A percentile compares a stretch with the other conserved stretches of the same genome.
Conservation (phyloP, 108 stramenopile species). For the Licmophora abbreviata region DNA sequence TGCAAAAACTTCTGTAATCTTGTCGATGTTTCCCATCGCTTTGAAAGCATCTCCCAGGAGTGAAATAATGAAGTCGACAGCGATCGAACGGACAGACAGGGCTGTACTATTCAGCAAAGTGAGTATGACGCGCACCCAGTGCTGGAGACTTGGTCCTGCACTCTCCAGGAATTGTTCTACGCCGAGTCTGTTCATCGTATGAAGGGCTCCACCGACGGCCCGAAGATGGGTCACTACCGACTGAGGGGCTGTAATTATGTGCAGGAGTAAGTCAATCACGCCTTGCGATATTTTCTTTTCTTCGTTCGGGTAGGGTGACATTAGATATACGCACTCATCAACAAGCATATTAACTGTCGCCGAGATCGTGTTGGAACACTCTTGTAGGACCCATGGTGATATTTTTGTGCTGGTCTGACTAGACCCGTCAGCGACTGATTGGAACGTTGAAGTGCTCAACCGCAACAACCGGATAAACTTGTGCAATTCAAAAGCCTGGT, state of each 20-base stretch:
- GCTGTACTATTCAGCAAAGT: constrained; percentile 77
- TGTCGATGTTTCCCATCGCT: constrained; percentile 56
- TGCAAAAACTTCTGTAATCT: constrained; percentile 36
- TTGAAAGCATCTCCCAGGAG: constrained; percentile 61
- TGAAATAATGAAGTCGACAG: constrained; percentile 77
- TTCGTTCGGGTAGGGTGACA: constrained; percentile 31
- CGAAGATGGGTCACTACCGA: constrained; percentile 76
- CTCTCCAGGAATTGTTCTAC: constrained; percentile 48
- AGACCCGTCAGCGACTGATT: constrained; percentile 44
- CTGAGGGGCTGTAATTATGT: constrained; percentile 70
- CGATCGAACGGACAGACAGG: constrained; percentile 81
- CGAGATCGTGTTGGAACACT: constrained; percentile 81
- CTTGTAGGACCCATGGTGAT: constrained; percentile 71
- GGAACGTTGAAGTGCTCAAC: constrained; percentile 58
- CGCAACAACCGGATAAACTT: constrained; percentile 59
- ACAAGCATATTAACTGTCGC: constrained; percentile 64
- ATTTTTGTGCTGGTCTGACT: constrained; percentile 26
- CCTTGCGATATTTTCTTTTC: constrained; percentile 43
- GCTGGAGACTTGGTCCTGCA: constrained; percentile 52
- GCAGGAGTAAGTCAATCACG: constrained; percentile 68
- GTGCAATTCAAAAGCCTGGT: constrained; percentile 37
- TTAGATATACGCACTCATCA: constrained; percentile 55
- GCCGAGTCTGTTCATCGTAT: constrained; percentile 79
- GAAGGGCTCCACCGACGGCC: constrained; percentile 70
- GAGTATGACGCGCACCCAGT: constrained; percentile 69